Base-by-base conservation (phyloP, 257 asterid genomes). In the Plantago ovata region DNA sequence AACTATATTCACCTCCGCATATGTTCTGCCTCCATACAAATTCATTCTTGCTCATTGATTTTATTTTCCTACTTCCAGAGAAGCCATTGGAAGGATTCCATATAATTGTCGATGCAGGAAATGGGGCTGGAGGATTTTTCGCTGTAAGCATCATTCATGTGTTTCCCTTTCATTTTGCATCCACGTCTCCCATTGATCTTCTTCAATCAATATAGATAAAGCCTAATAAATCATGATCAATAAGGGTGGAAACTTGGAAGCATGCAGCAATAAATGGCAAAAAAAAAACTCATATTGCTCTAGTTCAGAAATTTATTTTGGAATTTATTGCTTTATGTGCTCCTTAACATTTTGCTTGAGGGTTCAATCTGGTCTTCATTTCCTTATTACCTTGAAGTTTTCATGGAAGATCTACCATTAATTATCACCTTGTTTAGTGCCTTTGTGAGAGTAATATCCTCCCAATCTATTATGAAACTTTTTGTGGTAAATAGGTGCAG, bases 51-150 rank as follows among this genome's bases (percentile, higher is more conserved):
- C 70, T 64, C 69, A 65, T 64, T 54, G 51, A 48, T 60, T 7
- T 59, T 68, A 21, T 20, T 48, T 61, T 58, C 56, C 46, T 55
- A 63, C 59, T 77, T 69, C 48, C 94, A 93, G 99, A 93, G 77
- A 89, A 78, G 83, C 99, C 99, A 48, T 76, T 93, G 76, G 94
- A 89, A 62, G 97, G 97, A 65, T 84, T 93, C 85, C 97, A 93
- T 67, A 89, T 93, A 63, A 79, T 93, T 70, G 99, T 93, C 63
- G 99, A 93, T 76, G 99, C 99, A 44, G 99, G 99, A 65, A 93
- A 93, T 74, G 99, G 99, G 32, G 95, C 99, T 40, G 99, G 99
- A 64, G 99, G 99, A 53, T 93, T 93, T 68, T 93, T 93, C 72
- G 95, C 91, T 41, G 96, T 84, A 76, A 81, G 98, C 75, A 46